Percentiles rank a stretch among this genome's conserved stretches.
Evolutionary conservation across 139 green algal species (phyloP).

Genomic region (Dunaliella sp.): DNA sequence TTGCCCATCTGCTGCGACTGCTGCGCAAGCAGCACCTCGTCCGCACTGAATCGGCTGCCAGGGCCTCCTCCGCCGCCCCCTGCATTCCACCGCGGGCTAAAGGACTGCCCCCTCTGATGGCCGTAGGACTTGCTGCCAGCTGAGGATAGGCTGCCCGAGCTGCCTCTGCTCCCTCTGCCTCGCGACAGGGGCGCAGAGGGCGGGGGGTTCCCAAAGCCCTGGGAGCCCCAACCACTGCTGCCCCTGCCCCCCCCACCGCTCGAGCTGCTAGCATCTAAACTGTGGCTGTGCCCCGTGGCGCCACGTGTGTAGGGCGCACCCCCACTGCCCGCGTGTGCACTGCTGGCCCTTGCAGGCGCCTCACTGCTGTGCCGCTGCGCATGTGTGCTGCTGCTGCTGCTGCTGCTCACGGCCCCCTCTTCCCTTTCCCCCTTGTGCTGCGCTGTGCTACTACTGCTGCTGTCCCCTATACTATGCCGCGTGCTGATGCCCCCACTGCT

Average conservation of each 20-base stretch:
- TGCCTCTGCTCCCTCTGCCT: background rate
- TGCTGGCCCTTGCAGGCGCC: background rate
- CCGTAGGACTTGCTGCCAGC: background rate
- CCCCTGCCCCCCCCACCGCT: background rate
- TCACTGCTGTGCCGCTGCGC: background rate
- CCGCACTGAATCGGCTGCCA: background rate
- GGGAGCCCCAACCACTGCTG: background rate
- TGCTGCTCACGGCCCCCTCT: too few relatives aligned
- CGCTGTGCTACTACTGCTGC: background rate
- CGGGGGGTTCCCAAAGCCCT: background rate
- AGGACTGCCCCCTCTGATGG: background rate
- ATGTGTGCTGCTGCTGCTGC: background rate
- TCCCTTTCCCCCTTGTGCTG: background rate
- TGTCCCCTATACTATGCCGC: background rate
- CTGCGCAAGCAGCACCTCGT: background rate
- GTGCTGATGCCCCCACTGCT: background rate
- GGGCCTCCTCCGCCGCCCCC: too few relatives aligned
- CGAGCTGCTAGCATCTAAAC: background rate
- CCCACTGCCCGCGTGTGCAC: background rate
- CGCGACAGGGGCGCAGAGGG: background rate
- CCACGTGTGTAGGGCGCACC: too few relatives aligned
- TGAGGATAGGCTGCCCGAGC: background rate
- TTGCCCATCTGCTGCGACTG: conserved; percentile 8
- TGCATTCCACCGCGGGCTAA: background rate
- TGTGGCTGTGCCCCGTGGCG: background rate